These are phyloP conservation scores for Boletus rex-veris DNA, from an alignment of 768 basidiomycete genomes.

Conservation along the genomic window DNA sequence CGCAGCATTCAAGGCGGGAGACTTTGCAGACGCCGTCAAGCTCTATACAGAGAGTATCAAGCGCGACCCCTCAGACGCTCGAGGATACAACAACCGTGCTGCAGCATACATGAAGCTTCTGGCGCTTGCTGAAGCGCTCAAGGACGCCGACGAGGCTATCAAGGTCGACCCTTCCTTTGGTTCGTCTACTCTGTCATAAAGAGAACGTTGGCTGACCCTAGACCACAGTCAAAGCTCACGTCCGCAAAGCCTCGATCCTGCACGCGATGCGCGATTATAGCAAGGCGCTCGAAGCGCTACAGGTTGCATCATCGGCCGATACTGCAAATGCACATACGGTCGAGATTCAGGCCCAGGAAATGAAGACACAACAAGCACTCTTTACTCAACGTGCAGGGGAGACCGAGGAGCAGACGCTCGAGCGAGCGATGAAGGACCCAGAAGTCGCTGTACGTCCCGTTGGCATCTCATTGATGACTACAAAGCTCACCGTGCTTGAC, in stretches of 20 bases:
- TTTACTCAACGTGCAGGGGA: constrained; percentile 78
- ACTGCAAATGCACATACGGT: constrained; percentile 74
- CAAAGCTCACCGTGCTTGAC: constrained; percentile 6
- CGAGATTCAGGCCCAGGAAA: constrained; percentile 79
- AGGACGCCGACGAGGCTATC: constrained; percentile 93
- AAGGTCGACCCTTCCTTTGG: constrained; percentile 84
- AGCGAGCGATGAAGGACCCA: constrained; percentile 96
- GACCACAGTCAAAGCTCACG: constrained; percentile 77
- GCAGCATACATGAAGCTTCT: constrained; percentile 94
- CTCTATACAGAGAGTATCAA: constrained; percentile 95
- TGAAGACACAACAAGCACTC: constrained; percentile 78
- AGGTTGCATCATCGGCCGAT: constrained; percentile 76
- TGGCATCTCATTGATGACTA: not conserved
- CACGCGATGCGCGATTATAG: constrained; percentile 89
- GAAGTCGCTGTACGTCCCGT: constrained; percentile 74
- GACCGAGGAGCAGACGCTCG: constrained; percentile 87
- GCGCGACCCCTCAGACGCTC: constrained; percentile 83
- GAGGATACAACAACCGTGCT: constrained; percentile 98
- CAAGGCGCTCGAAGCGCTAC: constrained; percentile 79
- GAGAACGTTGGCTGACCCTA: not conserved
- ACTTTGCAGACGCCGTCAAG: constrained; percentile 90
- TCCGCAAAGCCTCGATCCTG: constrained; percentile 86
- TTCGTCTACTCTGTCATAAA: constrained; percentile 31
- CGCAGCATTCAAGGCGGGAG: constrained; percentile 82
- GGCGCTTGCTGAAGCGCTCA: constrained; percentile 92